Evolutionary conservation across 495 filamentous ascomycete genomes (phyloP).

Genomic region (Hypoxylon fuscum): DNA sequence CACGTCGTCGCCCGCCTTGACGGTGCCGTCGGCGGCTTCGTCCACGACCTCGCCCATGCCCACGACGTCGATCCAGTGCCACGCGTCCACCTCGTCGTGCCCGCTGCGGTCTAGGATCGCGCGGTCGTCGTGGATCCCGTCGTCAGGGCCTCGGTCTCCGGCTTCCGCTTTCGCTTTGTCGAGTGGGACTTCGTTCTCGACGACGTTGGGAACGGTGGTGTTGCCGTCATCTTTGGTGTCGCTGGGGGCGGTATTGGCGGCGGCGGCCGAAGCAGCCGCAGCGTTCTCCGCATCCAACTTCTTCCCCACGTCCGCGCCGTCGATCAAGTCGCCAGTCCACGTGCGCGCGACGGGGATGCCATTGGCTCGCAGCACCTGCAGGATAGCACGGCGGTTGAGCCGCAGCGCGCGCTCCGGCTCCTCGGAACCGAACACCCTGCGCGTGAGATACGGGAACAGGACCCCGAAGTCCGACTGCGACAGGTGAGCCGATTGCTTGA

Average conservation of each 20-base stretch:
- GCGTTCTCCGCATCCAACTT: not conserved
- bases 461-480: slow-evolving; percentile 82
- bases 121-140: slow-evolving; percentile 47
- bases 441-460: slow-evolving; percentile 74
- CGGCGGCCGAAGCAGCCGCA: not conserved
- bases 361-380: slow-evolving; percentile 66
- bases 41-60: slow-evolving; percentile 49
- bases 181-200: not conserved
- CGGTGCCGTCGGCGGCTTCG: slow-evolving; percentile 28
- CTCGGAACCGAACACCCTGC: slow-evolving; percentile 64
- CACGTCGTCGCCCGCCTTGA: slow-evolving; percentile 20
- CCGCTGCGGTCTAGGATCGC: slow-evolving; percentile 50
- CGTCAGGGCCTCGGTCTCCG: slow-evolving; percentile 6
- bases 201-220: slow-evolving; percentile 1
- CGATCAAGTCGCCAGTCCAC: slow-evolving; percentile 57
- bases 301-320: slow-evolving; percentile 40
- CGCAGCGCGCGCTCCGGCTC: slow-evolving; percentile 69
- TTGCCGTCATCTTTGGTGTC: slow-evolving; percentile 4
- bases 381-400: slow-evolving; percentile 69
- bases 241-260: not conserved
- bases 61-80: slow-evolving; percentile 55
- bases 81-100: slow-evolving; percentile 38
- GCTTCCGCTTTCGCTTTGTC: not conserved
- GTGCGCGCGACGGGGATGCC: slow-evolving; percentile 63
- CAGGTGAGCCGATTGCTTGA: slow-evolving; percentile 69